Evolutionary conservation across 257 asterid species (phyloP).

Genomic region (Rubia yunnanensis): DNA sequence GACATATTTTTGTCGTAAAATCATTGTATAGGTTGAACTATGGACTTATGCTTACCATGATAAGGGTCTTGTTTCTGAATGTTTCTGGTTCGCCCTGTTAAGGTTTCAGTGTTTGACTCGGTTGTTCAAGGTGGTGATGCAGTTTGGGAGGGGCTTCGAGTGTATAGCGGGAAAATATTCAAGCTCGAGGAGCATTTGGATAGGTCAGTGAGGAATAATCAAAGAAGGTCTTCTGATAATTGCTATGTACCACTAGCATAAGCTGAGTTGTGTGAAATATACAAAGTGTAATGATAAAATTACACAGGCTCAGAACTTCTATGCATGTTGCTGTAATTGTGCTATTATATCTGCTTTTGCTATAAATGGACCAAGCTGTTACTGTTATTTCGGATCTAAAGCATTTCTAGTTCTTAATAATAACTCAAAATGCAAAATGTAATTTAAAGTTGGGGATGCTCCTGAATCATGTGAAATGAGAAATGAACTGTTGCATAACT

Average conservation of each 20-base stretch:
- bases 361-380: background rate
- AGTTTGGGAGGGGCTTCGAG: constrained; percentile 92
- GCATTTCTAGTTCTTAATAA: background rate
- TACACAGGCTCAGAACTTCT: background rate
- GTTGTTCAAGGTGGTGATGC: constrained; percentile 95
- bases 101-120: constrained; percentile 91
- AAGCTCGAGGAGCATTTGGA: constrained; percentile 89
- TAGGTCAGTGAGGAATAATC: constrained; percentile 37
- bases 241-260: background rate
- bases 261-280: background rate
- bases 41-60: constrained; percentile 1
- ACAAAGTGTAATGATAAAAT: background rate
- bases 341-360: background rate
- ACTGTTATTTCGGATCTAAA: background rate
- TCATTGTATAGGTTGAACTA: constrained; percentile 3
- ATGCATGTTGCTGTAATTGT: background rate
- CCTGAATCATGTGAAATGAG: background rate
- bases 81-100: constrained; percentile 15
- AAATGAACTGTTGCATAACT: background rate
- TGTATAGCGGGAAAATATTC: constrained; percentile 63
- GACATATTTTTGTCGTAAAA: background rate
- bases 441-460: background rate
- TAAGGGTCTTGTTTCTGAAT: constrained; percentile 10
- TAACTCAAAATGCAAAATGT: background rate
- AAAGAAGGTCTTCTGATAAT: background rate